These are phyloP conservation scores for Neurospora sp. DNA, from an alignment of 495 filamentous ascomycete species.

Conservation along the genomic window DNA sequence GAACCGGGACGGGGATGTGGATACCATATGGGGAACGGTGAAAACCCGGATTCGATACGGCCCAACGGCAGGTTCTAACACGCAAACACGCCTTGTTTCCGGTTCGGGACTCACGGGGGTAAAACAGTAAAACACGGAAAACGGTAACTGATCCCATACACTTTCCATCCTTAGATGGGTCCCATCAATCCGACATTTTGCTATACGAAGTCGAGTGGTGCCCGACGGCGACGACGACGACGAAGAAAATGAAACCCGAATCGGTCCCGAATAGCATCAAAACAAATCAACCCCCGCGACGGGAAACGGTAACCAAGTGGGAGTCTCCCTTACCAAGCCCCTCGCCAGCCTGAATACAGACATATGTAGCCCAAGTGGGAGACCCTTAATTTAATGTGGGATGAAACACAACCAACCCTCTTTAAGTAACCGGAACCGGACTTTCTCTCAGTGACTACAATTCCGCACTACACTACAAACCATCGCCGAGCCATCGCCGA, in stretches of 20 bases:
- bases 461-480: background rate
- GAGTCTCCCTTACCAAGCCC: background rate
- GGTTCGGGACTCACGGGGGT: background rate
- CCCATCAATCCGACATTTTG: background rate
- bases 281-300: background rate
- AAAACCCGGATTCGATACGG: background rate
- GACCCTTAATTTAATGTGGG: background rate
- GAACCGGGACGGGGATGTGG: background rate
- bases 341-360: background rate
- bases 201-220: background rate
- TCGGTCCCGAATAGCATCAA: background rate
- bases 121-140: background rate
- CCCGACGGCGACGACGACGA: background rate
- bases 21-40: background rate
- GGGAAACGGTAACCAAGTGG: background rate
- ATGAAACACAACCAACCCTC: background rate
- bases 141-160: background rate
- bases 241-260: background rate
- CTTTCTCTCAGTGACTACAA: background rate
- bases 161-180: background rate
- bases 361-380: background rate
- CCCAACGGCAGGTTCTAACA: background rate
- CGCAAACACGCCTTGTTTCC: background rate
- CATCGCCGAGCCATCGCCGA: background rate
- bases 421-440: background rate